Conservation (phyloP, 2,329 filamentous ascomycete species). For the Bipolaris zeicola region DNA sequence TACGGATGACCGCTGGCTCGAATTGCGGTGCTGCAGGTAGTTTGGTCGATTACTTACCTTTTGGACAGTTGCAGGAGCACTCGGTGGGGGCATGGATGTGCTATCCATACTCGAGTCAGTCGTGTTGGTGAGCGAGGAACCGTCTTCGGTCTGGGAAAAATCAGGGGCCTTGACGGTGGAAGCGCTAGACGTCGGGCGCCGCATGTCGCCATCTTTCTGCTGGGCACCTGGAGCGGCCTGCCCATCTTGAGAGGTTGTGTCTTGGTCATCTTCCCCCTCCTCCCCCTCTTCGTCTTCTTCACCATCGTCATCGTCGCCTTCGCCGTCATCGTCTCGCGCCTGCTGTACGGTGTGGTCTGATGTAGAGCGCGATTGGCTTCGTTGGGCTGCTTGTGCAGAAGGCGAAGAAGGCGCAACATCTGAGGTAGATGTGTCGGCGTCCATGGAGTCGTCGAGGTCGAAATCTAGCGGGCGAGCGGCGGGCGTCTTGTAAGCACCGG, state of each 20-base stretch:
- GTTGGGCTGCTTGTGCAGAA: slow-evolving; percentile 49
- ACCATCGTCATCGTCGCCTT: neutral
- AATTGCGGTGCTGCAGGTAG: slow-evolving; percentile 61
- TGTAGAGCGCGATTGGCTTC: slow-evolving; percentile 29
- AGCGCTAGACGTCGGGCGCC: slow-evolving; percentile 46
- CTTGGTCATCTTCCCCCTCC: neutral
- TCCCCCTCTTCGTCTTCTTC: slow-evolving; percentile 1
- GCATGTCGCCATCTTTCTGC: slow-evolving; percentile 28
- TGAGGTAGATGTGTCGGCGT: slow-evolving; percentile 35
- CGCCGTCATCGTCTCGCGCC: slow-evolving; percentile 3
- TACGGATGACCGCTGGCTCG: slow-evolving; percentile 63
- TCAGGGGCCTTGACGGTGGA: slow-evolving; percentile 49
- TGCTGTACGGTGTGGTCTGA: slow-evolving; percentile 10
- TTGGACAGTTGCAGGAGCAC: slow-evolving; percentile 29
- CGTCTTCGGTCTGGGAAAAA: slow-evolving; percentile 36
- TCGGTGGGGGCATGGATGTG: slow-evolving; percentile 25
- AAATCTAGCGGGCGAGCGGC: slow-evolving; percentile 37
- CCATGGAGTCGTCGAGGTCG: slow-evolving; percentile 33
- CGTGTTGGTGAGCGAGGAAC: slow-evolving; percentile 36
- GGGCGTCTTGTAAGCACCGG: slow-evolving; percentile 52
- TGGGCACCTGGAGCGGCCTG: slow-evolving; percentile 18
- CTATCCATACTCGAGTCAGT: slow-evolving; percentile 41
- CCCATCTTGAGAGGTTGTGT: slow-evolving; percentile 1
- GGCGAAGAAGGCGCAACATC: slow-evolving; percentile 51
- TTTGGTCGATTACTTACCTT: slow-evolving; percentile 56